Evolutionary conservation across 78 protist genomes (phyloP), one percentile per base, ranked within the genome.

Genomic region (slime mould (Dictyostelium discoideum)): DNA sequence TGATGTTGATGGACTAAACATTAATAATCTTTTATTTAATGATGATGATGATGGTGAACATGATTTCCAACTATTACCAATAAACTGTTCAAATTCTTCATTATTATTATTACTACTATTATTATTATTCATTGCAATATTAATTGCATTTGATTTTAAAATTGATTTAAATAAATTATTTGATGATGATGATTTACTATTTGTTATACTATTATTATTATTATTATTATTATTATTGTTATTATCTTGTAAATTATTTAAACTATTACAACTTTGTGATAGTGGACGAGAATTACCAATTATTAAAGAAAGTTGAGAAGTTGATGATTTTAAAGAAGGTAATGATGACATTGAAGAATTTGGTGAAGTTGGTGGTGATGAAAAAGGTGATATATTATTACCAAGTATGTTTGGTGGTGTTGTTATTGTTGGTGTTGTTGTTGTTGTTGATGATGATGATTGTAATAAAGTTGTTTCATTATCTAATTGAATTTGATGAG

Each of bases 1-100:
- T 42, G 18, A 32, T 32, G 69, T 60, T 60, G 69, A 20, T 20
- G 69, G 69, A 60, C 69, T 60, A 60, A 60, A 60, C 26, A 60
- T 20, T 60, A 26, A 20, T 20, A 60, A 20, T 60, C 69, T 60
- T 60, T 60, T 60, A 20, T 6, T 60, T 60, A 60, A 16, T 60
- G 69, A 60, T 7, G 85, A 32, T 78, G 37, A 72, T 16, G 86
- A 78, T 18, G 93, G 93, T 39, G 54, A 74, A 60, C 86, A 87
- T 78, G 93, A 46, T 78, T 76, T 80, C 77, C 86, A 80, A 63
- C 46, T 42, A 65, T 39, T 37, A 46, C 16, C 29, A 44, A 5
- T 10, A 16, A 54, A 5, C n/a, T 20, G 18, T 18, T 11, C 18
- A 44, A 77, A 40, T 78, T 26, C 32, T 22, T 26, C 39, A 20